Percentiles rank a stretch among this genome's conserved stretches.
Conservation (phyloP, 495 filamentous ascomycete genomes). For the Melanomma pulvis-pyrius region DNA sequence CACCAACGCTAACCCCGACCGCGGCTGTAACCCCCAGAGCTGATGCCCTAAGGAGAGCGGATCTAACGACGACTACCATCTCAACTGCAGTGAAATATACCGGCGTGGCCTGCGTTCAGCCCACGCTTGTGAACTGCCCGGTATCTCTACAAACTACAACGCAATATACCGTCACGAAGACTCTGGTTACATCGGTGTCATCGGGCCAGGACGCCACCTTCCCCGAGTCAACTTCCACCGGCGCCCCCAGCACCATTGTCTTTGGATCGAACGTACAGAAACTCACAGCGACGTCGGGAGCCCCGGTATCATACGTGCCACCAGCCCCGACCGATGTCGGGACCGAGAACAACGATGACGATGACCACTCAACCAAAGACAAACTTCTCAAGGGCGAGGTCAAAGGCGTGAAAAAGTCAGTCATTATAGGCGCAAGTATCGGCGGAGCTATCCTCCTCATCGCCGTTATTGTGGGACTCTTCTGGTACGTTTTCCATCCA, state of each 20-base stretch:
- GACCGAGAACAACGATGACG: not conserved
- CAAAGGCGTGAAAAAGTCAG: conserved; percentile 19
- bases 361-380: not conserved
- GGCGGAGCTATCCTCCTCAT: conserved; percentile 16
- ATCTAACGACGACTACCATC: conserved; percentile 10
- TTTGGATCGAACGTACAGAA: conserved; percentile 14
- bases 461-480: not conserved
- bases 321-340: conserved; percentile 9
- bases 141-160: conserved; percentile 18
- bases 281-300: conserved; percentile 11
- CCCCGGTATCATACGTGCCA: conserved; percentile 17
- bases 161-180: not conserved
- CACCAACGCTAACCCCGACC: conserved; percentile 2
- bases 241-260: not conserved
- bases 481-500: conserved; percentile 10
- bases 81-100: conserved; percentile 14
- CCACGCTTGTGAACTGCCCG: conserved; percentile 13
- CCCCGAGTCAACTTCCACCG: not conserved
- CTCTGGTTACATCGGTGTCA: not conserved
- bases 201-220: conserved; percentile 1
- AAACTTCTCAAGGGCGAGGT: conserved; percentile 10
- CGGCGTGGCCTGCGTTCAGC: conserved; percentile 6
- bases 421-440: conserved; percentile 28
- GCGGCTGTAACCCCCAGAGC: not conserved
- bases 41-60: not conserved